Conservation (phyloP, 2,329 filamentous ascomycete genomes). For the Sclerotinia spermophila region DNA sequence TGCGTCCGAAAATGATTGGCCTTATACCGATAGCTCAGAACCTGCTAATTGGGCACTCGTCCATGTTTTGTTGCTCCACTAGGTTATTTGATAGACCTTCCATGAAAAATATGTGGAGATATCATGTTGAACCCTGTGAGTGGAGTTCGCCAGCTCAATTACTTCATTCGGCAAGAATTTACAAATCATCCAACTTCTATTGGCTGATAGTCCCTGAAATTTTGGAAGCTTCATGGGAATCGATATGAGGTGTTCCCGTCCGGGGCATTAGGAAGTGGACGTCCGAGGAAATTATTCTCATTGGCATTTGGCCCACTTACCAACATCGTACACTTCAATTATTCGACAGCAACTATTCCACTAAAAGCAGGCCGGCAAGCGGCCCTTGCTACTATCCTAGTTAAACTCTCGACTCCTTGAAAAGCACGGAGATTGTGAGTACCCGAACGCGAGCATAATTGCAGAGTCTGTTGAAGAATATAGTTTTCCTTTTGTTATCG, state of each 20-base stretch:
- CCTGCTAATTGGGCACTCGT: slow-evolving; percentile 34
- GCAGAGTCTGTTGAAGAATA: neutral
- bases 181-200: neutral
- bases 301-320: neutral
- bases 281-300: neutral
- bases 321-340: neutral
- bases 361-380: neutral
- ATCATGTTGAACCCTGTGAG: neutral
- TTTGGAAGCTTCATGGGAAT: neutral
- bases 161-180: neutral
- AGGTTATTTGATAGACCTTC: neutral
- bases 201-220: slow-evolving; percentile 26
- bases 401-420: neutral
- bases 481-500: neutral
- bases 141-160: neutral
- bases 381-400: neutral
- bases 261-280: neutral
- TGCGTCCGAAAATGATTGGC: neutral
- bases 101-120: neutral
- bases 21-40: neutral
- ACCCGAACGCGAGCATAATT: neutral
- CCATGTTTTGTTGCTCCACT: neutral
- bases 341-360: neutral
- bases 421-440: neutral
- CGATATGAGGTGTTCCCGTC: neutral